These are phyloP conservation scores for Phytophthora foliorum DNA, from an alignment of 352 stramenopile species.

Conservation along the genomic window DNA sequence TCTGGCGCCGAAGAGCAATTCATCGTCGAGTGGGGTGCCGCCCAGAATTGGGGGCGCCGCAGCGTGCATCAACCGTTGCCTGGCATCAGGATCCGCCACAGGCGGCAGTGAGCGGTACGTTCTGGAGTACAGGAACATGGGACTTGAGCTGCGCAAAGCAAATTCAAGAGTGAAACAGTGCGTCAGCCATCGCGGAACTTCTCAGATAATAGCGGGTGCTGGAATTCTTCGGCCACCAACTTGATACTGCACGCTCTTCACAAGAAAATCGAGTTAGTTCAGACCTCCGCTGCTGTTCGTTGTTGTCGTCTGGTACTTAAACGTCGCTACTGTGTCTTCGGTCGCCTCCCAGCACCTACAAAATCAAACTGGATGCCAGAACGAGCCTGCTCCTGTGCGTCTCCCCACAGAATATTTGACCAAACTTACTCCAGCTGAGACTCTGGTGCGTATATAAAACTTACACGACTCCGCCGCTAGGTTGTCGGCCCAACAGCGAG, in stretches of 20 bases:
- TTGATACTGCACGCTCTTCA: background rate
- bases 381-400: conserved; percentile 1
- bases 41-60: conserved; percentile 9
- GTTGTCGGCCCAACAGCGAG: conserved; percentile 68
- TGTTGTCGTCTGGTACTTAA: conserved; percentile 37
- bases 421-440: too few relatives aligned
- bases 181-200: background rate
- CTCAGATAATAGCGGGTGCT: background rate
- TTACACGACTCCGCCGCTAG: conserved; percentile 77
- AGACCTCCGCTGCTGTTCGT: conserved; percentile 3
- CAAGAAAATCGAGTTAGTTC: background rate
- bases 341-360: conserved; percentile 24
- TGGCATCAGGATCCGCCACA: conserved; percentile 6
- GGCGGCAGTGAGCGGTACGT: conserved; percentile 14
- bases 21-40: conserved; percentile 12
- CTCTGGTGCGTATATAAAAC: too few relatives aligned
- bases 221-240: background rate
- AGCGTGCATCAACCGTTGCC: conserved; percentile 21
- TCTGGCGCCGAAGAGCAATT: conserved; percentile 13
- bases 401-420: too few relatives aligned
- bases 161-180: background rate
- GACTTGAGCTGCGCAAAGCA: background rate
- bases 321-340: conserved; percentile 26
- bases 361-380: conserved; percentile 37
- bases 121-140: conserved; percentile 22